Evolutionary conservation across 2,329 filamentous ascomycete genomes (phyloP).

Genomic region (Trichoderma arundinaceum): DNA sequence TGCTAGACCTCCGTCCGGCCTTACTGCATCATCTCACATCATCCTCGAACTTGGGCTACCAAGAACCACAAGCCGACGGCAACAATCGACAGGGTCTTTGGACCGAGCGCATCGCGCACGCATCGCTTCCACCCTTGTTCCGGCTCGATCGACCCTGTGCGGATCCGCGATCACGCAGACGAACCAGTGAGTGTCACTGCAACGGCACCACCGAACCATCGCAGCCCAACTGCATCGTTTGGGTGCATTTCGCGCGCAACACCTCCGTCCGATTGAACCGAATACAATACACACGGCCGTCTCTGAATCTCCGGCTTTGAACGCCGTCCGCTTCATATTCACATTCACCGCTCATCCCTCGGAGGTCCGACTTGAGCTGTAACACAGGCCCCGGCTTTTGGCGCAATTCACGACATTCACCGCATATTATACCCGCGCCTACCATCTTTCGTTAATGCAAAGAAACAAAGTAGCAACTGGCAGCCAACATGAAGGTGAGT

Average conservation of each 20-base stretch:
- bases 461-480: neutral
- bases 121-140: neutral
- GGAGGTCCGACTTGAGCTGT: neutral
- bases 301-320: neutral
- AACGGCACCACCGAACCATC: neutral
- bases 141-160: conserved; percentile 14
- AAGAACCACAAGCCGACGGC: neutral
- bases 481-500: conserved; percentile 49
- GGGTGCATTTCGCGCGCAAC: conserved; percentile 7
- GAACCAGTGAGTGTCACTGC: conserved; percentile 10
- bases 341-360: conserved; percentile 12
- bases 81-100: neutral
- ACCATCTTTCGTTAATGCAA: conserved; percentile 7
- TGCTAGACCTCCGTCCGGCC: conserved; percentile 39
- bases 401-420: neutral
- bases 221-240: conserved; percentile 30
- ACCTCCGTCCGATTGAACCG: neutral
- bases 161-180: conserved; percentile 17
- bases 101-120: neutral
- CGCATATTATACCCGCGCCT: neutral
- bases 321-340: neutral
- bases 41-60: neutral
- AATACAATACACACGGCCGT: too few species aligned
- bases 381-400: neutral
- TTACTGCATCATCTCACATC: conserved; percentile 26